A percentile compares a stretch with the other conserved stretches of the same genome.
Conservation (phyloP, 495 filamentous ascomycete species). For the Peziza echinospora region DNA sequence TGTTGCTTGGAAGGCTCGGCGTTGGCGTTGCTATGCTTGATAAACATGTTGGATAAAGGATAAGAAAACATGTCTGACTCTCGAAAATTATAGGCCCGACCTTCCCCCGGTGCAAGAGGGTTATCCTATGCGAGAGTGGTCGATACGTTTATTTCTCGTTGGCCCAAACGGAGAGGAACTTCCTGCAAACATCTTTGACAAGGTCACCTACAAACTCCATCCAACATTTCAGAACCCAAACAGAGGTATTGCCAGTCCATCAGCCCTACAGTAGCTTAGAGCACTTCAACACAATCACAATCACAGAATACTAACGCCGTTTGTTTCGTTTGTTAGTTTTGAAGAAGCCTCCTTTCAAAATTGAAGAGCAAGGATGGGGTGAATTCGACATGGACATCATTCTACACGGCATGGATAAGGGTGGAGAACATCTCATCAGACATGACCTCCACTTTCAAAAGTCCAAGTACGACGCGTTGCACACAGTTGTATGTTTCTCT, state of each 20-base stretch:
- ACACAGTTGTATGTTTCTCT: constrained; percentile 40
- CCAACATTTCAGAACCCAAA: constrained; percentile 69
- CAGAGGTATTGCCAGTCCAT: constrained; percentile 43
- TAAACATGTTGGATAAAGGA: too few relatives aligned
- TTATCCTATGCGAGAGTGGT: constrained; percentile 70
- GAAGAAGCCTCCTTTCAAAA: constrained; percentile 67
- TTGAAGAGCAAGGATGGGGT: constrained; percentile 90
- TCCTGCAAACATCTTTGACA: constrained; percentile 67
- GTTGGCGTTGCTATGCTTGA: too few relatives aligned
- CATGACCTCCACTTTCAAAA: constrained; percentile 88
- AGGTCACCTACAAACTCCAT: constrained; percentile 76
- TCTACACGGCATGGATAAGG: constrained; percentile 59
- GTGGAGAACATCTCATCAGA: constrained; percentile 52
- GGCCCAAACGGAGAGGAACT: constrained; percentile 42
- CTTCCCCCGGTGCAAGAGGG: constrained; percentile 49
- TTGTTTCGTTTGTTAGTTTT: constrained; percentile 32
- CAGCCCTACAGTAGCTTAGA: constrained; percentile 1
- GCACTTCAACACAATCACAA: not conserved
- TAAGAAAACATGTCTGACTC: too few relatives aligned
- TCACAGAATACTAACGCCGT: not conserved
- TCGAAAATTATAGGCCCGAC: constrained; percentile 11
- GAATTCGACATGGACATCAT: constrained; percentile 92
- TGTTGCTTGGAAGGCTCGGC: too few relatives aligned
- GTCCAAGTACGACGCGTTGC: constrained; percentile 61
- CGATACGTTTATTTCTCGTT: constrained; percentile 40